Conservation (phyloP, 148 eudicot species). For the Euryodendron excelsum region DNA sequence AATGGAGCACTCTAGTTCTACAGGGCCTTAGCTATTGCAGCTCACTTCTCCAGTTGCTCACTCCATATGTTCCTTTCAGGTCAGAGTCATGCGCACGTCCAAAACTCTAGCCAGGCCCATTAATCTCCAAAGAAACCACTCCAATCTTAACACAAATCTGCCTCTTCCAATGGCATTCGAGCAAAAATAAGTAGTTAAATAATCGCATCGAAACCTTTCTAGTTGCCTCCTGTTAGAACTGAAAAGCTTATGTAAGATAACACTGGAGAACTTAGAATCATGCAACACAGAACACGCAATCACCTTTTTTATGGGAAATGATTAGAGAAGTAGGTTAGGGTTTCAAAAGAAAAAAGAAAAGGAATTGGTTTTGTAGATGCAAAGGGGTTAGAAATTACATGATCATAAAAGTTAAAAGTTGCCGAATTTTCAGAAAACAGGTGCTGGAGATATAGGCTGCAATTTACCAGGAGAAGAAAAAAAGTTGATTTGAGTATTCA, state of each 20-base stretch:
- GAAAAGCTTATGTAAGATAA: not conserved
- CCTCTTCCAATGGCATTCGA: not conserved
- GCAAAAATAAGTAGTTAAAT: too few relatives aligned
- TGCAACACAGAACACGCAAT: not conserved
- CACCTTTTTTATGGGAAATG: not conserved
- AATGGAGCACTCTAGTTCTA: not conserved
- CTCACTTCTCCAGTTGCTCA: too few relatives aligned
- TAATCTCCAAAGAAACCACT: too few relatives aligned
- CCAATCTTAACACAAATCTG: too few relatives aligned
- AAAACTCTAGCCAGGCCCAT: too few relatives aligned
- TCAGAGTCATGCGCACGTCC: too few relatives aligned
- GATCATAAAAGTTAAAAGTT: too few relatives aligned
- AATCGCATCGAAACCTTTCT: not conserved
- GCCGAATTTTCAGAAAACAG: too few relatives aligned
- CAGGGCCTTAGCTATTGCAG: too few relatives aligned
- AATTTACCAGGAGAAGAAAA: not conserved
- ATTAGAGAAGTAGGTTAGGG: not conserved
- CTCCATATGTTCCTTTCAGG: too few relatives aligned
- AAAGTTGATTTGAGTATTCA: not conserved
- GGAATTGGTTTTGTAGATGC: not conserved
- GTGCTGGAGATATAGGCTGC: too few relatives aligned
- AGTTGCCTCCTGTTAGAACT: not conserved
- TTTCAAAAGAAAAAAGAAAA: not conserved
- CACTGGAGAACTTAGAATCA: not conserved
- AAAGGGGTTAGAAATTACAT: not conserved